Conservation (phyloP, 495 filamentous ascomycete genomes). For the Chaetomium cochliodes region DNA sequence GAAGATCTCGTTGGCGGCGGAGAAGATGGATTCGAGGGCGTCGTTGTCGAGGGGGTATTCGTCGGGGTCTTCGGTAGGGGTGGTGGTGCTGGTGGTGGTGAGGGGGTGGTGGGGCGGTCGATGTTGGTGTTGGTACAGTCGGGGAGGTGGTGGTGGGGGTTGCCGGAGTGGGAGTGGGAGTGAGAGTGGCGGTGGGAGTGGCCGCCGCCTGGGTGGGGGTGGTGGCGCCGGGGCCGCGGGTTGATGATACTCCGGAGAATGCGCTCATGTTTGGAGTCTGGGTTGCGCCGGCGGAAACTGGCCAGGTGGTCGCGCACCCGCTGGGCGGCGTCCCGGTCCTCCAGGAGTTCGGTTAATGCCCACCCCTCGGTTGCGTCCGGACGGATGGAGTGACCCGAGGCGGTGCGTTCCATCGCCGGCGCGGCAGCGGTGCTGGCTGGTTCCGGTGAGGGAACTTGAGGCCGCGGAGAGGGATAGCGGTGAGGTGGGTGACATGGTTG, state of each 20-base stretch:
- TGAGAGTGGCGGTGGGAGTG: background rate
- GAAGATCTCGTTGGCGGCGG: conserved; percentile 54
- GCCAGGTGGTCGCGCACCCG: conserved; percentile 44
- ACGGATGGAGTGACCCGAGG: conserved; percentile 36
- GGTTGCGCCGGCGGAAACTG: conserved; percentile 41
- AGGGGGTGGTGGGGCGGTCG: background rate
- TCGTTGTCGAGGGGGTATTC: conserved; percentile 50
- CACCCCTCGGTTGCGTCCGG: conserved; percentile 31
- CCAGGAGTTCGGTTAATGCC: conserved; percentile 34
- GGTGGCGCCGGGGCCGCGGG: conserved; percentile 36
- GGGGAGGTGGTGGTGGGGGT: background rate
- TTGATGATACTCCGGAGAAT: conserved; percentile 51
- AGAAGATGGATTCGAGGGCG: conserved; percentile 51
- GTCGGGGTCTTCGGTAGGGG: too few species aligned
- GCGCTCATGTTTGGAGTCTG: conserved; percentile 50
- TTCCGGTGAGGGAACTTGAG: conserved; percentile 16
- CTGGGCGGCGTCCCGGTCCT: conserved; percentile 42
- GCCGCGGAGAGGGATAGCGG: conserved; percentile 17
- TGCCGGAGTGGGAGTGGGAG: background rate
- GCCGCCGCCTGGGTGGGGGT: background rate
- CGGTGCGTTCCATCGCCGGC: conserved; percentile 35
- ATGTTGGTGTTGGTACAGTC: background rate
- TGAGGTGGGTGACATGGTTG: conserved; percentile 13
- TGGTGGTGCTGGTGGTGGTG: background rate
- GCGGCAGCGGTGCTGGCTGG: conserved; percentile 7